A percentile compares a stretch with the other conserved stretches of the same genome.
phyloP scores from a whole-genome alignment of 2,329 filamentous ascomycete species.

The Pseudogymnoascus sp. region DNA sequence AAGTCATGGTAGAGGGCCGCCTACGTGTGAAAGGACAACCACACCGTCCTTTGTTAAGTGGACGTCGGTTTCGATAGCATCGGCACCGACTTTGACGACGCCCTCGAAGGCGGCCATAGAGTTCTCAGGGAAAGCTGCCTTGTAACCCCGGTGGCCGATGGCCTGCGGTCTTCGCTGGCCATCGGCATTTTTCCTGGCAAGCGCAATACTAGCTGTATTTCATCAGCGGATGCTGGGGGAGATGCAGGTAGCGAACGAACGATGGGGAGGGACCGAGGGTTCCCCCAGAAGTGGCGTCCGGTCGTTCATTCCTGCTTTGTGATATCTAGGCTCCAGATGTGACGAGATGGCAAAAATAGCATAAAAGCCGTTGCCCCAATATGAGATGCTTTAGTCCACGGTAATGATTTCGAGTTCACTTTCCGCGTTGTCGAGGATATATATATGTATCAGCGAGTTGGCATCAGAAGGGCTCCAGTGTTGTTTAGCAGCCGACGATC shows the following conservation, averaged over 20 bases:
- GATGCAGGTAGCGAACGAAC: neutral
- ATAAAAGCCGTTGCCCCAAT: neutral
- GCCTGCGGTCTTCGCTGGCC: slow-evolving; percentile 50
- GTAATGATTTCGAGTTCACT: neutral
- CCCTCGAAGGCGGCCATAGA: slow-evolving; percentile 69
- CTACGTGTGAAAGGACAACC: slow-evolving; percentile 75
- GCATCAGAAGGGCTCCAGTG: neutral
- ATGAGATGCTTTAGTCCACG: neutral
- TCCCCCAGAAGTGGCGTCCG: neutral
- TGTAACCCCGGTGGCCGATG: slow-evolving; percentile 75
- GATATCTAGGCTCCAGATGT: neutral
- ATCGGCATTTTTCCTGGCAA: slow-evolving; percentile 17
- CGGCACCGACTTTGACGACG: slow-evolving; percentile 64
- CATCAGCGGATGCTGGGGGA: slow-evolving; percentile 11
- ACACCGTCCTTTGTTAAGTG: slow-evolving; percentile 76
- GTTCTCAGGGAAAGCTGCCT: slow-evolving; percentile 75
- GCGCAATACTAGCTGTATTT: slow-evolving; percentile 22
- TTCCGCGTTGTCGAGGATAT: neutral
- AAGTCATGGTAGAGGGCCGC: neutral
- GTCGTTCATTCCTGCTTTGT: neutral
- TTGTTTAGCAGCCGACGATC: neutral
- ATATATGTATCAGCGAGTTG: neutral
- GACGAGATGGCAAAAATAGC: too few species aligned
- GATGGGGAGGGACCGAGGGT: neutral
- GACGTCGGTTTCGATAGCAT: slow-evolving; percentile 83